A percentile compares a stretch with the other conserved stretches of the same genome.
These are phyloP conservation scores for Claviceps africana DNA, from an alignment of 2,329 filamentous ascomycete species.

Conservation along the genomic window DNA sequence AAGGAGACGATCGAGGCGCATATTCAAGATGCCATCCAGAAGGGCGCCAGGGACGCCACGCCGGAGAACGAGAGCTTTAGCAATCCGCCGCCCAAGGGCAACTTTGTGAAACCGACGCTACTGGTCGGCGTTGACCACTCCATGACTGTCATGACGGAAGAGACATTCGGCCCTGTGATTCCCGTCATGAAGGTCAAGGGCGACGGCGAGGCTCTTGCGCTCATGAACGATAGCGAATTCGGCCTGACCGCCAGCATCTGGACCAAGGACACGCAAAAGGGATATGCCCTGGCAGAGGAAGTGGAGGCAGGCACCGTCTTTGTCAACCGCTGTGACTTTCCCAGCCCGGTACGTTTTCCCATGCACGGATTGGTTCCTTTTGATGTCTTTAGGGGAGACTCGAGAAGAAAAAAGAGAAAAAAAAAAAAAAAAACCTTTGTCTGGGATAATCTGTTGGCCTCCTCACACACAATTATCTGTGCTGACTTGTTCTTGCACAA, in stretches of 20 bases:
- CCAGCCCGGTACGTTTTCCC: conserved; percentile 63
- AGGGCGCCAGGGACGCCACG: conserved; percentile 73
- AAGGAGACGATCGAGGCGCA: conserved; percentile 65
- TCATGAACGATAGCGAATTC: conserved; percentile 94
- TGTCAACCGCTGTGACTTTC: conserved; percentile 87
- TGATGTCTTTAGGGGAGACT: too few species aligned
- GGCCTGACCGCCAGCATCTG: conserved; percentile 93
- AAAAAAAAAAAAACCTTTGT: neutral
- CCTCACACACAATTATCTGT: neutral
- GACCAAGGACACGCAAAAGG: conserved; percentile 73
- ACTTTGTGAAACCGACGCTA: conserved; percentile 78
- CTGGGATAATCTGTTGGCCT: neutral
- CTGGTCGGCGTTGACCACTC: conserved; percentile 65
- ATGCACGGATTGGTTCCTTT: neutral
- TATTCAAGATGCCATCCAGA: conserved; percentile 65
- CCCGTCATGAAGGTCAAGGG: conserved; percentile 73
- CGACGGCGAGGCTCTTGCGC: conserved; percentile 64
- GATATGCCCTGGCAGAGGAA: conserved; percentile 60
- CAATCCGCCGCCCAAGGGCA: conserved; percentile 60
- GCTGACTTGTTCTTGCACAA: conserved; percentile 2
- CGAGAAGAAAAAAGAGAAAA: too few species aligned
- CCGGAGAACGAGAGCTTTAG: conserved; percentile 68
- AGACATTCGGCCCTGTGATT: conserved; percentile 90
- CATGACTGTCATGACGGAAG: conserved; percentile 83
- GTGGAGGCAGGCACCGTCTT: conserved; percentile 93